Evolutionary conservation across 768 basidiomycete species (phyloP).

Genomic region (Flagelloscypha sp.): DNA sequence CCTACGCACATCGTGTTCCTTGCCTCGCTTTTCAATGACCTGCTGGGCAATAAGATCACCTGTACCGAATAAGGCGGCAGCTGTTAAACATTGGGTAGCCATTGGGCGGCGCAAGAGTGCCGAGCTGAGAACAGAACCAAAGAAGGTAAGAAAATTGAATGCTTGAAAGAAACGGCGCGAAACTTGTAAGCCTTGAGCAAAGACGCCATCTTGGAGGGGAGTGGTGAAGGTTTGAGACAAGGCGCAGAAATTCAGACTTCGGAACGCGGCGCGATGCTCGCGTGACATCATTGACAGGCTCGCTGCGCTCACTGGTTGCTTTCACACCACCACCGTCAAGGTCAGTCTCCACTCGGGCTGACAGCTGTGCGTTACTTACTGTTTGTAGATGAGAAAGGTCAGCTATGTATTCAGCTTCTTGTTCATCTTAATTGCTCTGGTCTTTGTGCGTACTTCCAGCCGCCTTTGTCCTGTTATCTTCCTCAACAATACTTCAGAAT

Average conservation of each 20-base stretch:
- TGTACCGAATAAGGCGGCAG: slow-evolving; percentile 58
- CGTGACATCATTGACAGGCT: too few relatives aligned
- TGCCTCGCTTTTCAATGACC: slow-evolving; percentile 62
- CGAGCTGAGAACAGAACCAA: slow-evolving; percentile 31
- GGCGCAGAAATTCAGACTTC: too few relatives aligned
- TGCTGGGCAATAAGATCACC: slow-evolving; percentile 87
- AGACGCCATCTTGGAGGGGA: too few relatives aligned
- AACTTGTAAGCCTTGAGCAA: slow-evolving; percentile 33
- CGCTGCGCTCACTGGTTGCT: too few relatives aligned
- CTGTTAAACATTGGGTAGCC: slow-evolving; percentile 55
- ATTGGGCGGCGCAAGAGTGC: slow-evolving; percentile 55
- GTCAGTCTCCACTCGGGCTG: too few relatives aligned
- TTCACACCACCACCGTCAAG: too few relatives aligned
- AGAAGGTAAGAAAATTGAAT: slow-evolving; percentile 15
- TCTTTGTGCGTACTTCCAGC: background rate
- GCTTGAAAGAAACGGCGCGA: slow-evolving; percentile 11
- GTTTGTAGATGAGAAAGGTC: too few relatives aligned
- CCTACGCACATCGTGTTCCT: slow-evolving; percentile 62
- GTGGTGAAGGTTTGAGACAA: too few relatives aligned
- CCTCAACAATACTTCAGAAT: slow-evolving; percentile 5
- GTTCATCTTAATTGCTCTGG: too few relatives aligned
- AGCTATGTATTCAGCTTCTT: too few relatives aligned
- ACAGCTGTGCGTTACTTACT: too few relatives aligned
- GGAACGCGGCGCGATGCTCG: too few relatives aligned
- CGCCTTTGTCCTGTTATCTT: background rate